phyloP scores from a whole-genome alignment of 495 filamentous ascomycete genomes.

The Xylaria telfairii region DNA sequence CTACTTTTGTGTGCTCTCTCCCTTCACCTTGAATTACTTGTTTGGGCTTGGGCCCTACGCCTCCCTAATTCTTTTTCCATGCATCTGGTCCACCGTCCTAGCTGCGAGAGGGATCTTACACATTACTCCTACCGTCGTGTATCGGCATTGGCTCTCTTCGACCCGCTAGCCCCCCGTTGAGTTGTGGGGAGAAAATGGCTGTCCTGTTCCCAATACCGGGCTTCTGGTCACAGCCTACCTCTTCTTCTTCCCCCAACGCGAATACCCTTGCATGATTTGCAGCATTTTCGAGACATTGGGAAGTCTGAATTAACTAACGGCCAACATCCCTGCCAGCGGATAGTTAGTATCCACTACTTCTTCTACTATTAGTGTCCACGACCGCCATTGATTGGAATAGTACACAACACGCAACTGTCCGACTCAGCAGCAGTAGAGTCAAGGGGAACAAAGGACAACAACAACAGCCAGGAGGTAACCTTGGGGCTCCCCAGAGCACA shows the following conservation, averaged over 20 bases:
- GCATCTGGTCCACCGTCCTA: conserved; percentile 12
- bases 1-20: conserved; percentile 19
- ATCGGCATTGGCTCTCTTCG: conserved; percentile 6
- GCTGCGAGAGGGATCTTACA: conserved; percentile 10
- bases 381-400: conserved; percentile 25
- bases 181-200: conserved; percentile 20
- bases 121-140: conserved; percentile 12
- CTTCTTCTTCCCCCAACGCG: conserved; percentile 26
- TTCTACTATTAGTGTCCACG: conserved; percentile 15
- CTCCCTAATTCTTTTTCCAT: conserved; percentile 24
- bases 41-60: conserved; percentile 24
- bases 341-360: conserved; percentile 19
- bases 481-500: conserved; percentile 1
- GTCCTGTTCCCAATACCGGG: conserved; percentile 24
- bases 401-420: conserved; percentile 36
- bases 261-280: conserved; percentile 46
- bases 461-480: conserved; percentile 22
- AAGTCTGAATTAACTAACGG: conserved; percentile 42
- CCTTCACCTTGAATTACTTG: conserved; percentile 28
- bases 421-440: conserved; percentile 30
- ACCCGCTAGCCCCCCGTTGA: conserved; percentile 28
- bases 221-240: conserved; percentile 35
- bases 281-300: conserved; percentile 40
- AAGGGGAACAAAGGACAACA: conserved; percentile 17
- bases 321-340: conserved; percentile 39